These are phyloP conservation scores for Martensiomyces pterosporus DNA, from an alignment of 192 early-diverging fungal species.

Conservation along the genomic window DNA sequence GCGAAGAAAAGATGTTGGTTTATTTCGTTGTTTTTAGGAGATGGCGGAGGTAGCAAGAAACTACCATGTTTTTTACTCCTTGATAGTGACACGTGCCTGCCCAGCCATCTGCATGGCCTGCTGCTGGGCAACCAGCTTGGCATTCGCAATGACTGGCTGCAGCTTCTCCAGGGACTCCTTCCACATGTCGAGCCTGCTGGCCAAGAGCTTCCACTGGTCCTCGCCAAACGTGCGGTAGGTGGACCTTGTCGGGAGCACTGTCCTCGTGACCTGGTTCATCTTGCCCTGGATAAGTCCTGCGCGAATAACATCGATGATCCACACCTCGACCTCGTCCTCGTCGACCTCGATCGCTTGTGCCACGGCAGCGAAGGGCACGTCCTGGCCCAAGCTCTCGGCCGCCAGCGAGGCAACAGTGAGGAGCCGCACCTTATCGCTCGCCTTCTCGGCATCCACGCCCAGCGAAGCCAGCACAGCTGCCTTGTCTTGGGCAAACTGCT, in stretches of 20 bases:
- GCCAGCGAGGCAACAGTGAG: conserved; percentile 77
- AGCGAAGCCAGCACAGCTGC: conserved; percentile 51
- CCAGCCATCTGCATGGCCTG: conserved; percentile 37
- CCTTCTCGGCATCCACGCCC: conserved; percentile 54
- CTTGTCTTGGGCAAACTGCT: conserved; percentile 55
- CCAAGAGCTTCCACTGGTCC: conserved; percentile 79
- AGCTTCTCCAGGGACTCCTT: conserved; percentile 73
- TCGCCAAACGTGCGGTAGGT: conserved; percentile 79
- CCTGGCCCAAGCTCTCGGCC: conserved; percentile 61
- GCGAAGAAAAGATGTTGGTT: no score
- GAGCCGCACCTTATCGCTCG: conserved; percentile 78
- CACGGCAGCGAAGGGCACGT: conserved; percentile 71
- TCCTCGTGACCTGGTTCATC: conserved; percentile 86
- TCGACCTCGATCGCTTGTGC: conserved; percentile 69
- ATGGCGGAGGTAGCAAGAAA: no score
- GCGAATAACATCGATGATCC: conserved; percentile 92
- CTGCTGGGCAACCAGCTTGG: conserved; percentile 67
- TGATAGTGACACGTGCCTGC: conserved; percentile 28
- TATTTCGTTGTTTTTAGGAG: no score
- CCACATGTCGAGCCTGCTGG: conserved; percentile 69
- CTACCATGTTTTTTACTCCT: no score
- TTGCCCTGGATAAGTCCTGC: conserved; percentile 90
- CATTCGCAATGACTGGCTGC: conserved; percentile 83
- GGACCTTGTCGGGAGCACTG: conserved; percentile 75
- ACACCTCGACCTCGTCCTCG: conserved; percentile 85